phyloP scores from a whole-genome alignment of 495 filamentous ascomycete species.

The Geopyxis carbonaria region DNA sequence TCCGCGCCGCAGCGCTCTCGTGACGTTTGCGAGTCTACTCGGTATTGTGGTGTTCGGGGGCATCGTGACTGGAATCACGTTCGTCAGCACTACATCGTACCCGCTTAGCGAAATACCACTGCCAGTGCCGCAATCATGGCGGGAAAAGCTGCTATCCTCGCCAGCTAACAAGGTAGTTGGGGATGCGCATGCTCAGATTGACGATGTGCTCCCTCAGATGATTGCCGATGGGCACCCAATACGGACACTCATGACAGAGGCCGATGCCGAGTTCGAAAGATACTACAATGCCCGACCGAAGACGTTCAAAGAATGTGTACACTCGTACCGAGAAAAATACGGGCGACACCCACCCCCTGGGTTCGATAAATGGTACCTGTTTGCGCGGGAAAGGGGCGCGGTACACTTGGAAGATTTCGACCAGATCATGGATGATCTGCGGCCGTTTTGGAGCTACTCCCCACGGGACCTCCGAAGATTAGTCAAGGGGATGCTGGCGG shows the following conservation, averaged over 20 bases:
- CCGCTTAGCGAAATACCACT: no score
- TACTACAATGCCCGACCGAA: conserved; percentile 17
- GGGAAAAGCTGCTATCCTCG: no score
- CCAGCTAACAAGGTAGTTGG: no score
- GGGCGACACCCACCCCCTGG: conserved; percentile 59
- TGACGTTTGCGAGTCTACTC: no score
- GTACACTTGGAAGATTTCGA: conserved; percentile 54
- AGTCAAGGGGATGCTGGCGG: no score
- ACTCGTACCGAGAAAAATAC: conserved; percentile 42
- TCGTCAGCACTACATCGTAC: no score
- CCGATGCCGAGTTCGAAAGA: conserved; percentile 5
- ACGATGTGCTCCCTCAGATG: not conserved
- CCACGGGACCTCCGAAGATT: conserved; percentile 38
- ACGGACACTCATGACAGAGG: conserved; percentile 9
- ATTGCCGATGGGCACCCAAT: conserved; percentile 13
- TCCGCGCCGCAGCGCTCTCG: no score
- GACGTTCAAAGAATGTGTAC: conserved; percentile 41
- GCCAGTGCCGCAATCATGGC: no score
- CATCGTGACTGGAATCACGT: no score
- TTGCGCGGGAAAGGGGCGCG: conserved; percentile 40
- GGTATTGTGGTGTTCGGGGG: no score
- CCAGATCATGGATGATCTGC: conserved; percentile 52
- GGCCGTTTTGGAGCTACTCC: conserved; percentile 51
- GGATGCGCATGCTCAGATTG: no score
- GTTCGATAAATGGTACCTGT: conserved; percentile 52